phyloP scores from a whole-genome alignment of 2,329 filamentous ascomycete species.

The Apiospora kogelbergensis region DNA sequence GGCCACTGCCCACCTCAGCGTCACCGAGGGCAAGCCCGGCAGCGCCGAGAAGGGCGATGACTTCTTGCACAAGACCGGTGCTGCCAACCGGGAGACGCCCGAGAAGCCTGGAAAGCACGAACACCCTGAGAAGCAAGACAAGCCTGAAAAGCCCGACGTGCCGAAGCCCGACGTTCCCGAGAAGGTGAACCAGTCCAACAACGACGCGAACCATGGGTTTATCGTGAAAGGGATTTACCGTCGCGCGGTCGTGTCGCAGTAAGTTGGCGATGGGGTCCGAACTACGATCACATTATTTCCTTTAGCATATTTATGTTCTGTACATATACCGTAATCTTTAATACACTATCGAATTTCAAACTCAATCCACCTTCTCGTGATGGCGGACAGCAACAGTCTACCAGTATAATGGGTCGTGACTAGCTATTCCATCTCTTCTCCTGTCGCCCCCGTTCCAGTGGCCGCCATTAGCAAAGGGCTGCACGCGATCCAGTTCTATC shows the following conservation, averaged over 20 bases:
- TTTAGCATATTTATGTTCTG: not conserved
- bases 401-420: too few relatives aligned
- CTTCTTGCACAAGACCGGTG: conserved; percentile 5
- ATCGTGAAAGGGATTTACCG: not conserved
- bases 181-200: not conserved
- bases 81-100: not conserved
- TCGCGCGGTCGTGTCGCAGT: not conserved
- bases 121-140: not conserved
- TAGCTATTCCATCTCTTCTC: too few relatives aligned
- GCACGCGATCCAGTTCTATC: too few relatives aligned
- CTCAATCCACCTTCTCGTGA: too few relatives aligned
- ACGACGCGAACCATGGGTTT: not conserved
- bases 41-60: not conserved
- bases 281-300: not conserved
- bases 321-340: not conserved
- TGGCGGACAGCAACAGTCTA: too few relatives aligned
- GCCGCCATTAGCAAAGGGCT: too few relatives aligned
- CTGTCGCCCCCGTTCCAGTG: too few relatives aligned
- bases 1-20: conserved; percentile 3
- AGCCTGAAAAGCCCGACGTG: too few relatives aligned
- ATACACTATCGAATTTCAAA: not conserved
- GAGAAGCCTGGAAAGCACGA: not conserved
- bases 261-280: not conserved
- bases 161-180: too few relatives aligned
- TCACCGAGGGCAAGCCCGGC: conserved; percentile 1